These are phyloP conservation scores for Wickerhamomyces hampshirensis DNA, from an alignment of 805 yeast species.

Conservation along the genomic window DNA sequence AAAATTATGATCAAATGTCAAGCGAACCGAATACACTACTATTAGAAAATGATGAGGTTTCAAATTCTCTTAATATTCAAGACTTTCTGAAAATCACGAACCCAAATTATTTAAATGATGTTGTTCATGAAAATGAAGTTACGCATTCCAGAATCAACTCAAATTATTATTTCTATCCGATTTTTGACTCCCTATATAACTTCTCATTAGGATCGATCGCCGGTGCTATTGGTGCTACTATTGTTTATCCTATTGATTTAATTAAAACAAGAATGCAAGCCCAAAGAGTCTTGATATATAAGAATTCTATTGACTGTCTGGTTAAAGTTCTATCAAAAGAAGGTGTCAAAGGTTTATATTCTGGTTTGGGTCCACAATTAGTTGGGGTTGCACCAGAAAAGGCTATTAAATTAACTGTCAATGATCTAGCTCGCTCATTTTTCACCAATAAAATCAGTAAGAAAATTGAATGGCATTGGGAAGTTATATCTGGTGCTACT, in stretches of 20 bases:
- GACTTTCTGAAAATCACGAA: conserved; percentile 37
- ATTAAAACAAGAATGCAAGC: conserved; percentile 98
- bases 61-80: conserved; percentile 22
- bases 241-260: conserved; percentile 93
- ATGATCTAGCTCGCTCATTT: conserved; percentile 76
- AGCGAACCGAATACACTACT: conserved; percentile 12
- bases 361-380: conserved; percentile 90
- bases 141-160: conserved; percentile 19
- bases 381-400: conserved; percentile 98
- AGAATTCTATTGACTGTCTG: conserved; percentile 83
- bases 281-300: conserved; percentile 71
- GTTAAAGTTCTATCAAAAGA: conserved; percentile 69
- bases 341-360: conserved; percentile 81
- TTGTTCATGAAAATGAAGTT: conserved; percentile 15
- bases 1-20: conserved; percentile 14
- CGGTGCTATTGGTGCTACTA: conserved; percentile 98
- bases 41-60: conserved; percentile 8
- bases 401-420: conserved; percentile 93
- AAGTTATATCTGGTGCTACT: conserved; percentile 81
- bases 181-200: conserved; percentile 83
- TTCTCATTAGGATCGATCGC: conserved; percentile 91
- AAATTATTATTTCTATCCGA: conserved; percentile 45
- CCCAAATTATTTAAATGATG: conserved; percentile 32
- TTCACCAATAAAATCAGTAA: conserved; percentile 53
- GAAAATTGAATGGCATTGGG: conserved; percentile 51